Evolutionary conservation across 306 rosid species (phyloP).

Genomic region (Carpinus fangiana): DNA sequence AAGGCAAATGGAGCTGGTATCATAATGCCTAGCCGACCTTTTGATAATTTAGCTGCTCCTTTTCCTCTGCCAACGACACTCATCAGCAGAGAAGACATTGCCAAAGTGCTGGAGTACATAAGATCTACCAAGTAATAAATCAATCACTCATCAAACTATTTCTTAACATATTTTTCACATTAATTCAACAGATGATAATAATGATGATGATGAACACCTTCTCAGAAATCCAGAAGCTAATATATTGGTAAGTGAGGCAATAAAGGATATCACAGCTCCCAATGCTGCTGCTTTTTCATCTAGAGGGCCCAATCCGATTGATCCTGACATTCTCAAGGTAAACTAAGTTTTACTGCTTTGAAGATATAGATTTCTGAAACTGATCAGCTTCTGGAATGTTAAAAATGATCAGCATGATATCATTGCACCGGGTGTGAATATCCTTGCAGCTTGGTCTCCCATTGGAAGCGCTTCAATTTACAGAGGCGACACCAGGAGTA

Average conservation of each 20-base stretch:
- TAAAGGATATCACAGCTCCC: constrained; percentile 17
- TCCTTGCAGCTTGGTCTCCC: constrained; percentile 27
- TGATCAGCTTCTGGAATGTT: background rate
- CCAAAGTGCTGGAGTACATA: constrained; percentile 17
- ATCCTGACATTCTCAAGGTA: constrained; percentile 37
- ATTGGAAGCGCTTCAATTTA: background rate
- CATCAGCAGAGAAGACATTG: constrained; percentile 9
- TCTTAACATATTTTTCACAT: too few relatives aligned
- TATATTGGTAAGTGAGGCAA: constrained; percentile 15
- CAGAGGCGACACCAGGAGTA: background rate
- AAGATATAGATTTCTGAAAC: background rate
- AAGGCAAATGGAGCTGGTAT: constrained; percentile 4
- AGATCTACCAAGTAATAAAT: constrained; percentile 10
- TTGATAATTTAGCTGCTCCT: background rate
- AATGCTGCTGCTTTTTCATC: constrained; percentile 23
- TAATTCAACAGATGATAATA: background rate
- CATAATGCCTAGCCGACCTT: constrained; percentile 8
- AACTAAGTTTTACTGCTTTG: background rate
- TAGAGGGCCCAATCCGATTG: constrained; percentile 26
- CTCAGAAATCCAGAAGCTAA: constrained; percentile 30
- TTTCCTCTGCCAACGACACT: constrained; percentile 17
- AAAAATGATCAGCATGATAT: constrained; percentile 26
- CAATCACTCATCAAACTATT: background rate
- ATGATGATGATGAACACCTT: background rate
- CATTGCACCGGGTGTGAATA: constrained; percentile 25